Evolutionary conservation across 2,329 filamentous ascomycete species (phyloP), one percentile per base, ranked within the genome.

Genomic region (Beauveria sp.): DNA sequence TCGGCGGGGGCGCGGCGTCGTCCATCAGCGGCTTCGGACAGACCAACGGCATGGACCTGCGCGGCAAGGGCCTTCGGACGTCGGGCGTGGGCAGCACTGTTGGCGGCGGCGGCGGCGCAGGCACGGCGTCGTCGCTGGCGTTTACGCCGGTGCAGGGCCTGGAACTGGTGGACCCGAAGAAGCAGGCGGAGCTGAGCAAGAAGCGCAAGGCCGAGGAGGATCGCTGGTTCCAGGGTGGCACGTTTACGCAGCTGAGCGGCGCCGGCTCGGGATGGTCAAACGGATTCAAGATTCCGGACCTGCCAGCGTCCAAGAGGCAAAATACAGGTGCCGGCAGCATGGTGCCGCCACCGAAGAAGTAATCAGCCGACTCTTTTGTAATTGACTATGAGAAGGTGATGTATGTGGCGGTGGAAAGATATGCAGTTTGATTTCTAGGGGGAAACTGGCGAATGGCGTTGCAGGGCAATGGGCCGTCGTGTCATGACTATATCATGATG

Each of bases 161-260:
- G 44, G 93, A 99, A 77, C 83, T 99, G 14, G 92, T 97, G 7
- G 93, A 97, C 72, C 94, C 94, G 24, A 96, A 94, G 78, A 85
- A 90, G 61, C 87, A 92, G 67, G 90, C 91, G 8, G 92, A 97
- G 77, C 83, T 96, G 72, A 92, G 84, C 70, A 84, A 91, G 68
- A 97, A 97, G 79, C 81, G 92, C 65, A 96, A 96, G 72, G 92
- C 91, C 0, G 94, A 97, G 65, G 91, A 96, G 71, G 93, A 97
- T 71, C 82, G 91, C 43, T 99, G 92, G 88, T 99, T 99, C 79
- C 96, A 94, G 75, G 90, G 91, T 52, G 94, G 94, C n/a, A 92
- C 91, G 0, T 99, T 99, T 70, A 97, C 94, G 9, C 92, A 97
- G 73, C 84, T 96, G 61, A 72, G 70, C 14, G 73, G 75, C 46